These are phyloP conservation scores for Emericellopsis cladophorae DNA, from an alignment of 2,329 filamentous ascomycete genomes.

Conservation along the genomic window DNA sequence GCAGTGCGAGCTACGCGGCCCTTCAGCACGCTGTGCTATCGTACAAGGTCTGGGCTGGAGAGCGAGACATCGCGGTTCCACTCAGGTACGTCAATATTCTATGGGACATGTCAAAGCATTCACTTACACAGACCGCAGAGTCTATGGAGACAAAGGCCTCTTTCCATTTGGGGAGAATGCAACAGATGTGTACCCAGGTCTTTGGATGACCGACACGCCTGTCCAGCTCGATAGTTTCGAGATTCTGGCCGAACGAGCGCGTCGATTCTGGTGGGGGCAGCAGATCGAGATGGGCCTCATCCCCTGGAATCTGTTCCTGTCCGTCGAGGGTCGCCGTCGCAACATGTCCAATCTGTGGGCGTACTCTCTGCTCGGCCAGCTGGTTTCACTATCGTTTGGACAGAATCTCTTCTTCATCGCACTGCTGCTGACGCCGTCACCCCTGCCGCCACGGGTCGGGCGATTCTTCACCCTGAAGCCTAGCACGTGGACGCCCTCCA, in stretches of 20 bases:
- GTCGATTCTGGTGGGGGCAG: conserved; percentile 49
- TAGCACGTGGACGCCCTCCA: conserved; percentile 27
- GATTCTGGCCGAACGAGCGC: conserved; percentile 38
- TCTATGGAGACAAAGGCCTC: conserved; percentile 19
- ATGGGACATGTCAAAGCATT: not conserved
- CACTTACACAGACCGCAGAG: conserved; percentile 4
- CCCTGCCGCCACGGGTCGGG: conserved; percentile 17
- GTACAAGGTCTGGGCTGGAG: conserved; percentile 35
- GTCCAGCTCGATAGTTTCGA: conserved; percentile 39
- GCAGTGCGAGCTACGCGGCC: conserved; percentile 27
- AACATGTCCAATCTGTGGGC: conserved; percentile 40
- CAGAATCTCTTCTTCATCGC: conserved; percentile 52
- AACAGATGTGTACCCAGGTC: conserved; percentile 23
- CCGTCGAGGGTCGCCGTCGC: conserved; percentile 44
- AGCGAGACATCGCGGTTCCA: conserved; percentile 23
- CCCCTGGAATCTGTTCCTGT: conserved; percentile 43
- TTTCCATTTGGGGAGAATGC: conserved; percentile 16
- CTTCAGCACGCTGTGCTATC: conserved; percentile 29
- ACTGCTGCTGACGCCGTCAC: conserved; percentile 40
- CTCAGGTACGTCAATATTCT: conserved; percentile 11
- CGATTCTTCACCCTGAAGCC: conserved; percentile 23
- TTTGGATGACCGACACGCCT: conserved; percentile 41
- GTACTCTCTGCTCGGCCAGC: conserved; percentile 45
- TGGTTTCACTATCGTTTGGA: conserved; percentile 47
- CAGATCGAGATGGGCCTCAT: conserved; percentile 43